These are phyloP conservation scores for Setomelanomma holmii DNA, from an alignment of 2,329 filamentous ascomycete genomes.

Conservation along the genomic window DNA sequence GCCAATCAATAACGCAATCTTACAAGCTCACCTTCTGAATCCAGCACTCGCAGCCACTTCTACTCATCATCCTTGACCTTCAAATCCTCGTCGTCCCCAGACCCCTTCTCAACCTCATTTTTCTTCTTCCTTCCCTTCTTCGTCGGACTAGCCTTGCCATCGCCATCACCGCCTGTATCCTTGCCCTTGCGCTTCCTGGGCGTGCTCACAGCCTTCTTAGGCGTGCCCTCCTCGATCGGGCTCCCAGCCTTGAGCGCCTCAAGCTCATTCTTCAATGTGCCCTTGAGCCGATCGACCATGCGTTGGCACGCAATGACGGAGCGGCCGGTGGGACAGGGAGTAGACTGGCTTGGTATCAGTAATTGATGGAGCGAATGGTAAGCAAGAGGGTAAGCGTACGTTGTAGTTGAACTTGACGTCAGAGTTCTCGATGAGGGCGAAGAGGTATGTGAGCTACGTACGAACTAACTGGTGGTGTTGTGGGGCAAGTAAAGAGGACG, in stretches of 20 bases:
- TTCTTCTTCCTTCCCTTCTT: conserved; percentile 17
- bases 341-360: conserved; percentile 11
- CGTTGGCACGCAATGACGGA: conserved; percentile 28
- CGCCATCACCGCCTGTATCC: neutral
- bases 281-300: conserved; percentile 29
- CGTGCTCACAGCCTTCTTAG: conserved; percentile 2
- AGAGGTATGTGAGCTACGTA: conserved; percentile 15
- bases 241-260: conserved; percentile 19
- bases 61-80: conserved; percentile 6
- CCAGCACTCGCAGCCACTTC: too few relatives aligned
- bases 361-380: neutral
- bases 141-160: conserved; percentile 11
- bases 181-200: conserved; percentile 21
- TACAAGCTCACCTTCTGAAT: too few relatives aligned
- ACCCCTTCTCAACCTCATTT: neutral
- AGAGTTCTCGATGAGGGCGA: conserved; percentile 18
- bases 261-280: conserved; percentile 20
- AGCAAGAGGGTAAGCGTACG: neutral
- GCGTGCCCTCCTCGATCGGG: conserved; percentile 3
- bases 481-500: neutral
- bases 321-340: conserved; percentile 23
- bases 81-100: neutral
- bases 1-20: too few relatives aligned
- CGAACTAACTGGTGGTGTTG: neutral
- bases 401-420: conserved; percentile 15